Evolutionary conservation across 805 yeast genomes (phyloP), one percentile per base, ranked within the genome.

Genomic region (Blastobotrys mokoenaii): DNA sequence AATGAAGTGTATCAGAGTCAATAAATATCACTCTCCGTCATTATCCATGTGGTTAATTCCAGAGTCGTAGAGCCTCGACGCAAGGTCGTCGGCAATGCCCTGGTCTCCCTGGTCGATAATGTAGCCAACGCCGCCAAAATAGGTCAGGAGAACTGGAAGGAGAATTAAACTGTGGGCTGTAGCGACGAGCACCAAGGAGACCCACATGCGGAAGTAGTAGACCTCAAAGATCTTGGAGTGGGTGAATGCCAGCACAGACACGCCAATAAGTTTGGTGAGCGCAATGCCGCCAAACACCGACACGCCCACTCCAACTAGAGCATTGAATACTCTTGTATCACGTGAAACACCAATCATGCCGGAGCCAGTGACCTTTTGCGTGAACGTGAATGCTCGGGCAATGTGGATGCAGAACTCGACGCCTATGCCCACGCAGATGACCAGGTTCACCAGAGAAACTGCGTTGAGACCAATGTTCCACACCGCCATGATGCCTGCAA

Each of bases 121-220:
- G 54, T 76, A 80, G 32, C 76, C 74, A 38, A 67, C 63, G 10
- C 85, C 84, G 9, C 93, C 94, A 52, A 71, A 68, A 43, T 70
- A 64, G 20, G 86, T 73, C 34, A 90, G 67, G 22, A 82, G 60
- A 3, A 86, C 76, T 0, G 98, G 98, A 43, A 90, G 67, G 46
- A 90, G 76, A 33, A 84, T 72, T 43, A 90, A 69, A 2, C 93
- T 76, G 61, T 90, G 97, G 1, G 83, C 52, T 0, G 89, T 78
- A 1, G 95, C 96, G 46, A 84, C 68, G 1, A 83, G 50, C 7
- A 90, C 82, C 48, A 90, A 69, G 0, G 88, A 70, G 10, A 84
- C 65, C 97, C 97, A 90, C 96, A 90, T 89, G 49, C 95, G 69
- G 71, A 90, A 90, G 62, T 93, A 90, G 63, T 86, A 90, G 1